Base-by-base conservation (phyloP, 2,329 filamentous ascomycete species). In the Huntiella abstrusa region DNA sequence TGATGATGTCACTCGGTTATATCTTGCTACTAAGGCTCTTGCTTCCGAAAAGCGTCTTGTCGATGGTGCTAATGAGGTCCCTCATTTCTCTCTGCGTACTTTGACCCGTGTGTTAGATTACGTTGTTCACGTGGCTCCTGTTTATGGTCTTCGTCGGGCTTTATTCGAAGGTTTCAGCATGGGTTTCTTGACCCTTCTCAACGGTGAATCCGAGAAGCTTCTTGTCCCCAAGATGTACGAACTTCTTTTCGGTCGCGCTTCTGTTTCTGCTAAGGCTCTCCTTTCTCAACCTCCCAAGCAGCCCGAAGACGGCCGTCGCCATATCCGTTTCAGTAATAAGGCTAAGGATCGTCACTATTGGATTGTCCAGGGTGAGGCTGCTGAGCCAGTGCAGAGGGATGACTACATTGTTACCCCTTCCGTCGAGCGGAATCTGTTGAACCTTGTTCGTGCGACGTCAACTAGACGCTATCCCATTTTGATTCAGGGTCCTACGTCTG, bases 351-450 rank as follows among this genome's bases (percentile, higher is more conserved):
- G 83, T 22, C 83, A 93, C 53, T 92, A 94, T 58, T 95, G 88
- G 83, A 73, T 98, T 54, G 76, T 82, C 43, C 80, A 83, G 60
- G 91, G 92, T 32, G 64, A 68, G 3, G 66, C 78, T 49, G 58
- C 67, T 32, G 70, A 77, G 0, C 59, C 61, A 0, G 70, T 84
- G 52, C 75, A 85, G 48, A 78, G 93, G 51, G 67, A 77, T 1
- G 83, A 96, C 60, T 99, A 98, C 62, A 96, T 99, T 57, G 84
- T 95, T 51, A 98, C 91, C 0, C 82, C 84, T 0, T 98, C 93
- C 52, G 85, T 99, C 16, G 83, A 93, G 61, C 79, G 84, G 44
- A 99, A 99, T 53, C 70, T 99, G 53, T 75, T 95, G 54, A 98
- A 98, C 55, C 65, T 99, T 22, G 88, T 96, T 8, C 75, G 92